Evolutionary conservation across 768 basidiomycete genomes (phyloP), one percentile per base, ranked within the genome.

Genomic region (Porpolomopsis calyptriformis): DNA sequence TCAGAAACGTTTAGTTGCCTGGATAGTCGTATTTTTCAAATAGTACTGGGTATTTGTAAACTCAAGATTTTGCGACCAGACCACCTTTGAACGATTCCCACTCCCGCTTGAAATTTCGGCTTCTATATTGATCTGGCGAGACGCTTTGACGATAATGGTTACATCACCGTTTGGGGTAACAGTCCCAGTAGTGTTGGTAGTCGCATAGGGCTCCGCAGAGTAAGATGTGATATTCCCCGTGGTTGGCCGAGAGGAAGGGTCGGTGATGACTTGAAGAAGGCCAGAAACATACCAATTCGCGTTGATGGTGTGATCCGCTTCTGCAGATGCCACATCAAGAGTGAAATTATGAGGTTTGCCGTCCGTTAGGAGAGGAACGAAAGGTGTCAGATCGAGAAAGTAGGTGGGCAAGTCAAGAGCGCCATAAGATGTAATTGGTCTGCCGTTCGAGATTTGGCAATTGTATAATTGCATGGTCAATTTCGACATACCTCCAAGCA

Each of bases 211-310:
- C 9, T 74, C 60, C 24, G 66, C 83, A 14, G 70, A 60, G 53
- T 85, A 82, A 7, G 55, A 53, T 0, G 71, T 78, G 47, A 88
- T 84, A 23, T 66, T 70, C 23, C 86, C 86, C 1, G 76, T 84
- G 2, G 86, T 87, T 3, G 69, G 81, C 35, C 60, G 55, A 1
- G 67, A 61, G 24, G 84, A 83, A 6, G 75, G 59, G 56, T 85
- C 82, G 1, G 76, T 78, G 49, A 80, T 60, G 39, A 85, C 78
- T 57, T 88, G 84, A 4, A 89, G 60, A 4, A 67, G 52, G 1
- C 82, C 86, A 3, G 83, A 85, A 22, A 87, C 76, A 55, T 76
- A 84, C 87, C 86, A 89, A 56, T 86, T 87, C 50, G 74, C 69
- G 42, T 81, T 72, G 54, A 82, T 76, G n/a, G 68, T 62, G 48